These are phyloP conservation scores for Acacia melanoxylon DNA, from an alignment of 306 rosid species.

Conservation along the genomic window DNA sequence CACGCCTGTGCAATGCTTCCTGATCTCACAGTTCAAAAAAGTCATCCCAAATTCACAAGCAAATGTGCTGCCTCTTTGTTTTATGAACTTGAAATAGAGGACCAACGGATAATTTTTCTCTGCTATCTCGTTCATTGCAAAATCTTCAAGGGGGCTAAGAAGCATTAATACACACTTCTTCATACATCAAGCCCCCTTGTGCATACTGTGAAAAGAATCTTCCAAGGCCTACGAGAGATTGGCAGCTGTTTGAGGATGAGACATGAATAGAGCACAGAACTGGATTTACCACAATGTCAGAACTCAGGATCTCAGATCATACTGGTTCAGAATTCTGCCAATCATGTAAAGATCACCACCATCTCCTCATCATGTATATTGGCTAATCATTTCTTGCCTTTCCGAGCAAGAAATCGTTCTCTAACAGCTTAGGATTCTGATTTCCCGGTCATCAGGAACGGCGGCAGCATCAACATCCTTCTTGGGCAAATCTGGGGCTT, in stretches of 20 bases:
- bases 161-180: background rate
- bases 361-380: conserved; percentile 18
- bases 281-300: conserved; percentile 1
- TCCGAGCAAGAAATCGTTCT: conserved; percentile 85
- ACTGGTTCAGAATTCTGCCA: background rate
- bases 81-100: background rate
- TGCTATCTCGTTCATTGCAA: background rate
- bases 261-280: conserved; percentile 16
- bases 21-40: background rate
- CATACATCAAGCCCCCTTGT: background rate
- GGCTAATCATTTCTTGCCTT: conserved; percentile 58
- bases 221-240: conserved; percentile 1
- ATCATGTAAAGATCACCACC: conserved; percentile 18
- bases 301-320: conserved; percentile 18
- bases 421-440: conserved; percentile 81
- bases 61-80: background rate
- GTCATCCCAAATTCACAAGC: background rate
- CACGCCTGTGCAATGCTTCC: background rate
- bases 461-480: conserved; percentile 40
- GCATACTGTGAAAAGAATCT: background rate
- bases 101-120: background rate
- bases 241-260: conserved; percentile 25
- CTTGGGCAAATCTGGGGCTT: conserved; percentile 50
- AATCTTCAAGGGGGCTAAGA: background rate
- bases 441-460: conserved; percentile 51